phyloP scores from a whole-genome alignment of 768 basidiomycete genomes.

The Tubosaeta sp. region DNA sequence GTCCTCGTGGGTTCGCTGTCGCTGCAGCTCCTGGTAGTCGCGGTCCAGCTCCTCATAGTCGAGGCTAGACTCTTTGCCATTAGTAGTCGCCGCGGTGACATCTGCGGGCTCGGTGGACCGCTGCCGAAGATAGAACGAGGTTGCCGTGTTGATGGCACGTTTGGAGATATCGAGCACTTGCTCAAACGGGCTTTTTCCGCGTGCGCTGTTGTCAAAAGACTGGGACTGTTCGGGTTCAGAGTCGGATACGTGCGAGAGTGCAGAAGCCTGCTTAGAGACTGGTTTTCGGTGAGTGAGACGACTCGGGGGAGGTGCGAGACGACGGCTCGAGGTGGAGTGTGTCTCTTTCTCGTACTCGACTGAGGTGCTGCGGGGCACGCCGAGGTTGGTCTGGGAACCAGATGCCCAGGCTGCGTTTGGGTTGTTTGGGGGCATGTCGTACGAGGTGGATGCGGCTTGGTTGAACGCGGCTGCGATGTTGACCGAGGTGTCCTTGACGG shows the following conservation, averaged over 20 bases:
- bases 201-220: constrained; percentile 33
- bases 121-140: constrained; percentile 60
- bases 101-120: constrained; percentile 54
- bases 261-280: constrained; percentile 51
- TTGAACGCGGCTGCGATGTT: constrained; percentile 80
- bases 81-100: constrained; percentile 36
- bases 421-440: constrained; percentile 43
- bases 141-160: constrained; percentile 49
- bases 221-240: constrained; percentile 54
- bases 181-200: constrained; percentile 70
- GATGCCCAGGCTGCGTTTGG: constrained; percentile 70
- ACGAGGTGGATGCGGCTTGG: constrained; percentile 52
- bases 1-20: constrained; percentile 20
- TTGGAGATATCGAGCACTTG: constrained; percentile 54
- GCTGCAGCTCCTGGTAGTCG: constrained; percentile 44
- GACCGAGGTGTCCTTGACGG: constrained; percentile 79
- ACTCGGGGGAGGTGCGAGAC: constrained; percentile 60
- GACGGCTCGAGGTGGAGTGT: constrained; percentile 48
- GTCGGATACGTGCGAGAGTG: constrained; percentile 54
- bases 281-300: constrained; percentile 45
- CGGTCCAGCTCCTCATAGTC: constrained; percentile 77
- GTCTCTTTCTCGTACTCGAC: constrained; percentile 74
- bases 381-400: constrained; percentile 41
- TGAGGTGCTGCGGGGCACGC: constrained; percentile 68
- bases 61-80: constrained; percentile 50